Base-by-base conservation (phyloP, 2,329 filamentous ascomycete species). In the Colletotrichum scovillei region DNA sequence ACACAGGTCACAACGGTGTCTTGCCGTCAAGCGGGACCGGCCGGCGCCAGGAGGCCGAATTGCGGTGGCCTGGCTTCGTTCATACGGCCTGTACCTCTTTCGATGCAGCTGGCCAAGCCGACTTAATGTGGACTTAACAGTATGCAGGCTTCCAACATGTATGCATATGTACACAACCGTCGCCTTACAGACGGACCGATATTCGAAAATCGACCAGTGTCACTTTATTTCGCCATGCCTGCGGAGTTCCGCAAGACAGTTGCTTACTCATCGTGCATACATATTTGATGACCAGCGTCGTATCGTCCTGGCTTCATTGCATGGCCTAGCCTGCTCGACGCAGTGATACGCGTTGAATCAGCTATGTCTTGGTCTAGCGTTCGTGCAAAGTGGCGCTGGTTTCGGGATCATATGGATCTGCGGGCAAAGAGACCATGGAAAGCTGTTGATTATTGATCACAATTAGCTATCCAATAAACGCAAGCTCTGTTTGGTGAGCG, bases 171-270 rank as follows among this genome's bases (percentile, higher is more conserved):
- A 49, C 19, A 49, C 42, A 22, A 19, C 42, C 42, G 19, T 49
- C 19, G 19, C 19, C 16, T n/a, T 9, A 22, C 42, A 49, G 8
- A 49, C 42, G 32, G 32, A 35, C 32, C 11, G 32, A 35, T 19
- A 5, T 19, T 49, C 19, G 42, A 4, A n/a, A 5, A 5, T 8
- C 7, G 19, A 22, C 42, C 19, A 1, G 7, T 22, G 7, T n/a
- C 42, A 19, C 42, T n/a, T 11, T 11, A 14, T 5, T 22, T 7
- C 9, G 9, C 14, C 30, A 16, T 16, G 11, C 24, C 5, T 19
- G 52, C 65, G 65, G 69, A 72, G 19, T 38, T 72, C 65, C 65
- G 69, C 65, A 19, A 53, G 38, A 19, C 38, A 26, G 62, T 11
- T n/a, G 58, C 58, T 72, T 72, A 63, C 30, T 69, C 65, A 59